Percentiles rank a stretch among this genome's conserved stretches.
Conservation (phyloP, 176 grass and related monocot species). For the Hordeum marinum region DNA sequence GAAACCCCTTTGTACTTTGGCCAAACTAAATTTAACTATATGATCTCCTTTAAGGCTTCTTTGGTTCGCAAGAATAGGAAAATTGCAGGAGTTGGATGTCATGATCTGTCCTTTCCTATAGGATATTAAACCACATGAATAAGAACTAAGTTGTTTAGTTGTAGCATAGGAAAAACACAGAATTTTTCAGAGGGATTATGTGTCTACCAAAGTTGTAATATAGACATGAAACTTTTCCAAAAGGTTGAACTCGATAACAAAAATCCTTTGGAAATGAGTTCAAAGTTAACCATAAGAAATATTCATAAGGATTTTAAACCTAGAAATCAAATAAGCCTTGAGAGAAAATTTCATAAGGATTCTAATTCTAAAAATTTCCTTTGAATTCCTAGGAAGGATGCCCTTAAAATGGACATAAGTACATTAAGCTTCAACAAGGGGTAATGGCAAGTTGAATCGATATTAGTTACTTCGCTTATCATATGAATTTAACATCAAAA, state of each 20-base stretch:
- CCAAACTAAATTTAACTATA: neutral
- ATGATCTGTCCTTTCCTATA: neutral
- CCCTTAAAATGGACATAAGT: neutral
- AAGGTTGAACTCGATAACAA: neutral
- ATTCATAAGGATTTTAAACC: neutral
- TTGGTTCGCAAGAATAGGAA: neutral
- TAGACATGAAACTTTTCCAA: neutral
- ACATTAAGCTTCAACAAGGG: neutral
- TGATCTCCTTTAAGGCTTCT: neutral
- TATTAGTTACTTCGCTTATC: neutral
- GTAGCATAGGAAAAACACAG: neutral
- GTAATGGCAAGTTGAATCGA: neutral
- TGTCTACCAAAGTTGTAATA: neutral
- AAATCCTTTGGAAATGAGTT: neutral
- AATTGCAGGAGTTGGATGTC: neutral
- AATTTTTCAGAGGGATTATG: neutral
- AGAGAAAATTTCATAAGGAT: neutral
- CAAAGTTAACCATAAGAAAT: neutral
- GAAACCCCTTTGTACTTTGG: neutral
- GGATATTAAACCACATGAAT: neutral
- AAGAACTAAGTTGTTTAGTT: neutral
- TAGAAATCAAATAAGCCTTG: neutral
- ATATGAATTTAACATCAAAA: neutral
- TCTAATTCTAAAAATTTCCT: neutral
- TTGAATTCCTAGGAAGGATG: neutral